These are phyloP conservation scores for Trichaptum fuscoviolaceum DNA, from an alignment of 768 basidiomycete genomes.

Conservation along the genomic window DNA sequence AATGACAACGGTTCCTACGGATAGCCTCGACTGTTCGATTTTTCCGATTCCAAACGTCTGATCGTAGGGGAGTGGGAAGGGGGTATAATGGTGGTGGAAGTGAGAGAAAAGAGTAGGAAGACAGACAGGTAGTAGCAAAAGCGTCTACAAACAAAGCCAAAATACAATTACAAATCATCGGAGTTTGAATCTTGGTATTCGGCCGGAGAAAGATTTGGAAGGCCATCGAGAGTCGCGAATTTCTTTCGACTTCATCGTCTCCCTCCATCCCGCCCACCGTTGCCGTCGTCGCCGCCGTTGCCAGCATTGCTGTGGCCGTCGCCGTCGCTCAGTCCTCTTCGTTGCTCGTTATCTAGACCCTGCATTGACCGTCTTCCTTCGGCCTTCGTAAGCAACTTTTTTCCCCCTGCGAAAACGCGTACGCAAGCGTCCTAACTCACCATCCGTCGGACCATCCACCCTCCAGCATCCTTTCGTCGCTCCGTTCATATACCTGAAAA, in stretches of 20 bases:
- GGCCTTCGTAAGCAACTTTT: background rate
- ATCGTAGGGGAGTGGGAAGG: too few species aligned
- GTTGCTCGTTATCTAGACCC: background rate
- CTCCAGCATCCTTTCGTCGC: background rate
- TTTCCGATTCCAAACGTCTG: too few species aligned
- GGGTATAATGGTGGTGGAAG: too few species aligned
- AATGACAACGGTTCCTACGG: too few species aligned
- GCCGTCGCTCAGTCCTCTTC: background rate
- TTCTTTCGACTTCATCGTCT: background rate
- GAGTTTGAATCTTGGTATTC: background rate
- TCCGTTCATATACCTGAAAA: background rate
- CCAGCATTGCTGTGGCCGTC: background rate
- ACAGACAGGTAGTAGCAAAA: too few species aligned
- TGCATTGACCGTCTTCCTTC: background rate
- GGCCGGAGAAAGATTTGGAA: slow-evolving; percentile 1
- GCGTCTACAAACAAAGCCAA: background rate
- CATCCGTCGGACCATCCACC: background rate
- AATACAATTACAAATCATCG: background rate
- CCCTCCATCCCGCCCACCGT: background rate
- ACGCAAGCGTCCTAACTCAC: background rate
- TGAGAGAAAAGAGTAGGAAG: too few species aligned
- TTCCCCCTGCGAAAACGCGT: background rate
- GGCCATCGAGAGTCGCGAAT: background rate
- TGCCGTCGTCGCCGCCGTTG: background rate
- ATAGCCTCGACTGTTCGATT: too few species aligned